phyloP scores from a whole-genome alignment of 139 green algal genomes.

The Coelastrella sp. region DNA sequence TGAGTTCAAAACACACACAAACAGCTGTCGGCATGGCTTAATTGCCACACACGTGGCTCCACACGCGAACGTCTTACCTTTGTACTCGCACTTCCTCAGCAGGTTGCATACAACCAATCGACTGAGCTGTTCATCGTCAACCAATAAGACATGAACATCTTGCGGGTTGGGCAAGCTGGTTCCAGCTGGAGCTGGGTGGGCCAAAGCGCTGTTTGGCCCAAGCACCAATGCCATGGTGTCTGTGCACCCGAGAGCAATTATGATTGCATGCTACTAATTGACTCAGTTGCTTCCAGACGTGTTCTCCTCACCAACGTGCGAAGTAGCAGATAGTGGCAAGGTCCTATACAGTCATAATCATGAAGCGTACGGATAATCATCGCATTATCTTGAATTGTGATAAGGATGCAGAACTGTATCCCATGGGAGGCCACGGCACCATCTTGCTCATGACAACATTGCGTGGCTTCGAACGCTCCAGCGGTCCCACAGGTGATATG shows the following conservation, averaged over 20 bases:
- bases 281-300: too few relatives aligned
- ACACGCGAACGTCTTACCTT: slow-evolving; percentile 58
- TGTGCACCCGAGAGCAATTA: too few relatives aligned
- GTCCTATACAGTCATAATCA: too few relatives aligned
- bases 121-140: slow-evolving; percentile 88
- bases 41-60: neutral
- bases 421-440: neutral
- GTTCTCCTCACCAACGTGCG: too few relatives aligned
- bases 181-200: neutral
- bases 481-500: neutral
- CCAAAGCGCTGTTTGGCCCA: neutral
- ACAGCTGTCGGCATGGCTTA: neutral
- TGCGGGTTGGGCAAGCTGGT: neutral
- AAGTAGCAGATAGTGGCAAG: too few relatives aligned
- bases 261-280: too few relatives aligned
- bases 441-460: neutral
- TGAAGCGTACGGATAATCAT: too few relatives aligned
- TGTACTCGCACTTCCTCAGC: slow-evolving; percentile 85
- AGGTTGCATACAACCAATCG: slow-evolving; percentile 82
- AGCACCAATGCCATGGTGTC: neutral
- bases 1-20: too few relatives aligned
- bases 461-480: neutral
- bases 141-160: slow-evolving; percentile 74
- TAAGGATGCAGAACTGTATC: too few relatives aligned
- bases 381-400: too few relatives aligned